Evolutionary conservation across 306 rosid genomes (phyloP).

Genomic region (Trifolium dubium): DNA sequence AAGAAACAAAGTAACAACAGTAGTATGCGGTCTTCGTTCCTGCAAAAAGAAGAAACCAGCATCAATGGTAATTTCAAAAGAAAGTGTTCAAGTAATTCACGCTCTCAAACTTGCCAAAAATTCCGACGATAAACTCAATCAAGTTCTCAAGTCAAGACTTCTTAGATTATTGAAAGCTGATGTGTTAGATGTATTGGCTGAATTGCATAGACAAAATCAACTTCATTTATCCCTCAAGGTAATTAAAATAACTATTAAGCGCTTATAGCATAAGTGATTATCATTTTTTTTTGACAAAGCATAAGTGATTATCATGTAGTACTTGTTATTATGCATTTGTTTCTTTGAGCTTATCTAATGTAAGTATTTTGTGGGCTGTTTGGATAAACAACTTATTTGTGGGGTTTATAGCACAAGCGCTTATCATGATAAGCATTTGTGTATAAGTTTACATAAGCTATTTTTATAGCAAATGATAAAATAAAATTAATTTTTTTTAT

Average conservation of each 20-base stretch:
- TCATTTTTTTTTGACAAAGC: no score
- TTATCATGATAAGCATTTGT: no score
- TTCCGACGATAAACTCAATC: constrained; percentile 45
- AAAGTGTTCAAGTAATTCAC: constrained; percentile 72
- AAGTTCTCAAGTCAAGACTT: constrained; percentile 52
- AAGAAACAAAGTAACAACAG: neutral
- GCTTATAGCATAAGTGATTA: neutral
- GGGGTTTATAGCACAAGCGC: no score
- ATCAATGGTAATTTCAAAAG: constrained; percentile 43
- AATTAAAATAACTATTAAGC: neutral
- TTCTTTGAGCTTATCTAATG: no score
- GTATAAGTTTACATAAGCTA: no score
- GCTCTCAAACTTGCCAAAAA: constrained; percentile 68
- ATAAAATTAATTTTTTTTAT: no score
- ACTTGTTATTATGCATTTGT: no score
- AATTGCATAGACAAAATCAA: constrained; percentile 62
- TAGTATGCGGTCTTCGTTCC: constrained; percentile 62
- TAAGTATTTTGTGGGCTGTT: no score
- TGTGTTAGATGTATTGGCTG: constrained; percentile 55
- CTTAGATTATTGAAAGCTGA: constrained; percentile 65
- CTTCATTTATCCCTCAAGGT: constrained; percentile 59
- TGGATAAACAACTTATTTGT: no score
- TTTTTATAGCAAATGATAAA: no score
- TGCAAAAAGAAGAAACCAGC: constrained; percentile 46
- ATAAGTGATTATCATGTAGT: neutral